Evolutionary conservation across 2,329 filamentous ascomycete species (phyloP).

Genomic region (Podosphaera xanthii): DNA sequence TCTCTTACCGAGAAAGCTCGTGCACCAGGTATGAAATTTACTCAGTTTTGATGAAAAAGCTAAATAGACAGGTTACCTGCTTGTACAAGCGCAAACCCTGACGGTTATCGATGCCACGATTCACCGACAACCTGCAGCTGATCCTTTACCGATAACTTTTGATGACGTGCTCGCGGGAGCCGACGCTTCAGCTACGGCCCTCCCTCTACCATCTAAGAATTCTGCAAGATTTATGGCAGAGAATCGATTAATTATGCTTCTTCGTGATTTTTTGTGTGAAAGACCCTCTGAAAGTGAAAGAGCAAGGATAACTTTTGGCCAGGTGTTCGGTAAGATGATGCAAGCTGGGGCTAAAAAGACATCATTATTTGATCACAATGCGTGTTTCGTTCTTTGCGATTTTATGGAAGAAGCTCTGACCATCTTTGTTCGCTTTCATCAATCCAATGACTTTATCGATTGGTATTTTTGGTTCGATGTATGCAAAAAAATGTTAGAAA

Average conservation of each 20-base stretch:
- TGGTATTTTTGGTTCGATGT: conserved; percentile 49
- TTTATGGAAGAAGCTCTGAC: conserved; percentile 46
- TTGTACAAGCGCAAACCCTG: conserved; percentile 46
- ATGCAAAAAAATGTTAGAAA: conserved; percentile 42
- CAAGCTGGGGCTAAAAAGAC: conserved; percentile 38
- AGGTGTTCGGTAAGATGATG: conserved; percentile 36
- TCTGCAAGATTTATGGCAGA: conserved; percentile 44
- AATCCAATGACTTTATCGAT: conserved; percentile 28
- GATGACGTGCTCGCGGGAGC: conserved; percentile 42
- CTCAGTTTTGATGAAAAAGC: conserved; percentile 1
- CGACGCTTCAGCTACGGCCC: conserved; percentile 29
- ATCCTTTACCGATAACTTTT: conserved; percentile 34
- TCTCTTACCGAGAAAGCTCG: conserved; percentile 32
- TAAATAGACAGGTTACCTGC: conserved; percentile 26
- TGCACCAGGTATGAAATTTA: conserved; percentile 22
- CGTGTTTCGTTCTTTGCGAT: conserved; percentile 52
- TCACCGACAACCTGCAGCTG: conserved; percentile 29
- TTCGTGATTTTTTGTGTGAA: conserved; percentile 45
- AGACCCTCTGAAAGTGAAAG: conserved; percentile 26
- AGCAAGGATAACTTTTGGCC: conserved; percentile 36
- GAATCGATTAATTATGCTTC: conserved; percentile 45
- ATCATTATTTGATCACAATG: conserved; percentile 44
- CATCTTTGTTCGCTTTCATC: conserved; percentile 36
- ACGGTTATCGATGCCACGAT: conserved; percentile 43
- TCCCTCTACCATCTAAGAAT: conserved; percentile 32